These are phyloP conservation scores for Backusella sp. DNA, from an alignment of 192 early-diverging fungal species.

Conservation along the genomic window DNA sequence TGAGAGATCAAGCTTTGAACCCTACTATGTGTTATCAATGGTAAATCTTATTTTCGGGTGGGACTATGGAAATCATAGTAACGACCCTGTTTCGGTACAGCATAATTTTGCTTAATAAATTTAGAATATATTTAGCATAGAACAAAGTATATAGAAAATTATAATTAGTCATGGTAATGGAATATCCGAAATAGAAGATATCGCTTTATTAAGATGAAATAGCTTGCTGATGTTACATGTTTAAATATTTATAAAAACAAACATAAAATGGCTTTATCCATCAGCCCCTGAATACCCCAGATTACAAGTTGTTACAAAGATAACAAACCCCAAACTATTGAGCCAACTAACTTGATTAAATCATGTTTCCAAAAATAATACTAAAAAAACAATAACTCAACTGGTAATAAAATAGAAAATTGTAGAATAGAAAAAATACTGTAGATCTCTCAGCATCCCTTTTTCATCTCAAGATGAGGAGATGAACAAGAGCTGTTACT, in stretches of 20 bases:
- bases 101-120: not conserved
- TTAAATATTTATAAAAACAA: not conserved
- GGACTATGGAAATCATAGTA: not conserved
- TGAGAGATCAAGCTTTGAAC: not conserved
- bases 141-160: not conserved
- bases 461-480: not conserved
- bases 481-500: not conserved
- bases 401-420: not conserved
- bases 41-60: not conserved
- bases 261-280: not conserved
- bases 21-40: not conserved
- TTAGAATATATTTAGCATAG: not conserved
- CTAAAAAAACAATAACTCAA: not conserved
- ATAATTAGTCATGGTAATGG: not conserved
- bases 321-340: conserved; percentile 3
- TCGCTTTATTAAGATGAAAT: not conserved
- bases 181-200: not conserved
- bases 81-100: not conserved
- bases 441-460: not conserved
- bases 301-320: not conserved
- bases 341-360: not conserved
- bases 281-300: not conserved
- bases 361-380: not conserved
- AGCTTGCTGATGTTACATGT: not conserved
- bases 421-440: not conserved